A percentile compares a stretch with the other conserved stretches of the same genome.
Conservation (phyloP, 2,329 filamentous ascomycete species). For the Fusarium illudens region DNA sequence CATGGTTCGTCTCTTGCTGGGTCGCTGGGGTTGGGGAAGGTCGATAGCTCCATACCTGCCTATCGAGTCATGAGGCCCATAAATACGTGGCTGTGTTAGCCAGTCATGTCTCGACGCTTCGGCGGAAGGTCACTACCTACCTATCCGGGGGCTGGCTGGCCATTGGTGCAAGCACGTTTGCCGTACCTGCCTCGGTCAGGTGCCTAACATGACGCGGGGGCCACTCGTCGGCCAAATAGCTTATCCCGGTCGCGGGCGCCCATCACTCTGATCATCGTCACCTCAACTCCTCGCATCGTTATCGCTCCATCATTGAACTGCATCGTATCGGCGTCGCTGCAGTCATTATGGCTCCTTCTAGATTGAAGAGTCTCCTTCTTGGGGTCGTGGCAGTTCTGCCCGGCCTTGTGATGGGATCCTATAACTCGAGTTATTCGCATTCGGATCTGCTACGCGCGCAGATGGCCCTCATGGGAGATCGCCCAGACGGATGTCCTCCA, state of each 20-base stretch:
- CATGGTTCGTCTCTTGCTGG: constrained; percentile 12
- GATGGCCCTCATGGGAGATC: constrained; percentile 75
- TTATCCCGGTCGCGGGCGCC: constrained; percentile 35
- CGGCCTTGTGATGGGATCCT: constrained; percentile 50
- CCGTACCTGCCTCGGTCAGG: constrained; percentile 32
- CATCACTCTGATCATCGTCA: constrained; percentile 28
- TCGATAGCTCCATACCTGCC: constrained; percentile 14
- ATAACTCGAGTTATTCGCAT: constrained; percentile 67
- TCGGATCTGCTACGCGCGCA: constrained; percentile 70
- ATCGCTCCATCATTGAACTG: constrained; percentile 26
- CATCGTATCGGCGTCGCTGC: constrained; percentile 36
- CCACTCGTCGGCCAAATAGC: constrained; percentile 39
- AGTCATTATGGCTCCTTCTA: constrained; percentile 53
- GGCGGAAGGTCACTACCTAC: not conserved
- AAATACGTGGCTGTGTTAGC: constrained; percentile 24
- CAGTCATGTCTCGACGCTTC: constrained; percentile 8
- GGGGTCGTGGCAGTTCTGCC: constrained; percentile 53
- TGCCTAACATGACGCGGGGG: constrained; percentile 39
- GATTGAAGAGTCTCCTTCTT: constrained; percentile 50
- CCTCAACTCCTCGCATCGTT: constrained; percentile 24
- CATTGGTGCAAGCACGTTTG: constrained; percentile 8
- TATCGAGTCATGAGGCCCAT: constrained; percentile 27
- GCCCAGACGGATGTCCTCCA: constrained; percentile 80
- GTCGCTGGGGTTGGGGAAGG: constrained; percentile 9
- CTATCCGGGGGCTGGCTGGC: not conserved